Conservation (phyloP, 1,139 yeast species). For the Blastobotrys persicus region DNA sequence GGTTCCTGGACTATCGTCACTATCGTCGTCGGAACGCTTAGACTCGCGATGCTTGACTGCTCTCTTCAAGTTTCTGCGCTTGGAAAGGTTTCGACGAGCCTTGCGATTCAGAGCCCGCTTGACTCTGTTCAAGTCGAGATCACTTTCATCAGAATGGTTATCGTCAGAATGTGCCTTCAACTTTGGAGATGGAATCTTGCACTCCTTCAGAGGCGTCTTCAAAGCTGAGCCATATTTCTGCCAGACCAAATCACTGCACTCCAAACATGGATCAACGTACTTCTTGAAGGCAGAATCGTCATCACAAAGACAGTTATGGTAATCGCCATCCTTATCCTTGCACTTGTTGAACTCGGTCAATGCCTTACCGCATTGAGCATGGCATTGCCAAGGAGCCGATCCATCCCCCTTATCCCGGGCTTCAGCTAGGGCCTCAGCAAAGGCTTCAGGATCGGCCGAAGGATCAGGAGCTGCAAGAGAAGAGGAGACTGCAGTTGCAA, state of each 20-base stretch:
- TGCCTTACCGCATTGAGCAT: conserved; percentile 16
- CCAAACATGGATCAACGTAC: conserved; percentile 10
- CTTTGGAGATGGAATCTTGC: conserved; percentile 6
- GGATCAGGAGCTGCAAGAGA: conserved; percentile 16
- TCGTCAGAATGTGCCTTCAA: not conserved
- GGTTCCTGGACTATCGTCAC: not conserved
- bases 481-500: conserved; percentile 22
- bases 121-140: not conserved
- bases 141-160: conserved; percentile 1
- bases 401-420: conserved; percentile 1
- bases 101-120: not conserved
- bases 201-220: not conserved
- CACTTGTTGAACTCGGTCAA: conserved; percentile 10
- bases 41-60: not conserved
- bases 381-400: conserved; percentile 15
- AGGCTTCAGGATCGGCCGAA: conserved; percentile 25
- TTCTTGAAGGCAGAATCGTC: conserved; percentile 7
- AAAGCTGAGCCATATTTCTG: conserved; percentile 6
- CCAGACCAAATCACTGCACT: conserved; percentile 9
- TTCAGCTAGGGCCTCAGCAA: conserved; percentile 6
- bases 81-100: conserved; percentile 1
- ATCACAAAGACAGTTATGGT: conserved; percentile 5
- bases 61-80: not conserved
- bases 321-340: conserved; percentile 3
- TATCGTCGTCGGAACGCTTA: not conserved